A percentile compares a stretch with the other conserved stretches of the same genome.
Conservation (phyloP, 768 basidiomycete species). For the Phanerochaete sordida region DNA sequence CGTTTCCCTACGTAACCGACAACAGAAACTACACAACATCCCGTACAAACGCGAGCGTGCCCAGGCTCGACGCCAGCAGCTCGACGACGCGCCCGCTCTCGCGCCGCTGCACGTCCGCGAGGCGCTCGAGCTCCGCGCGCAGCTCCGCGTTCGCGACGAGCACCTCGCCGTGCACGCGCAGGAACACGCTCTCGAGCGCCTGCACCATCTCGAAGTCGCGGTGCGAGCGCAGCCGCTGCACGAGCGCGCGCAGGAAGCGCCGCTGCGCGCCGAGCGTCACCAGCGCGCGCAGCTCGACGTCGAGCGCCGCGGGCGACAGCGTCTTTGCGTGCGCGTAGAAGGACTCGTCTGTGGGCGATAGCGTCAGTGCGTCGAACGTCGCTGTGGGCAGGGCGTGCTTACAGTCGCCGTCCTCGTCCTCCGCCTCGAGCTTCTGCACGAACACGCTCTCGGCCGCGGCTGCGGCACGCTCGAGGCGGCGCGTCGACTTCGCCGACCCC, state of each 20-base stretch:
- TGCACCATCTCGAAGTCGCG: constrained; percentile 96
- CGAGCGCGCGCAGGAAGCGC: constrained; percentile 72
- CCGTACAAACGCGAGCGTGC: constrained; percentile 73
- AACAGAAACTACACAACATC: constrained; percentile 51
- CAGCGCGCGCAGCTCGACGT: constrained; percentile 85
- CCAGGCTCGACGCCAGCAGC: constrained; percentile 68
- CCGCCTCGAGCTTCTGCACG: constrained; percentile 54
- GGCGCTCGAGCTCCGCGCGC: constrained; percentile 45
- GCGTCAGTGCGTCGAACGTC: background rate
- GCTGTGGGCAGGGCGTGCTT: constrained; percentile 29
- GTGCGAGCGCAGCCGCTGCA: constrained; percentile 67
- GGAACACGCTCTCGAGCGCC: constrained; percentile 78
- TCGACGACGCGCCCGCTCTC: constrained; percentile 80
- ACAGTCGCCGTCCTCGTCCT: constrained; percentile 66
- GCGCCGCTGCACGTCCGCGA: constrained; percentile 64
- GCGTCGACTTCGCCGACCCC: constrained; percentile 37
- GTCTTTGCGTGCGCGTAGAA: constrained; percentile 86
- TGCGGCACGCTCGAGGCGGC: constrained; percentile 49
- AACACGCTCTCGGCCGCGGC: constrained; percentile 66
- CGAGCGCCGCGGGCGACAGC: constrained; percentile 86
- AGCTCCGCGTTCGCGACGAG: constrained; percentile 72
- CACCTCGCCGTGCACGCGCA: constrained; percentile 81
- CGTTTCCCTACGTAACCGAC: background rate
- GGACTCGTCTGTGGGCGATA: constrained; percentile 51
- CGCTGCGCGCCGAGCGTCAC: constrained; percentile 57